Percentiles rank a stretch among this genome's conserved stretches.
Evolutionary conservation across 169 alveolate genomes (phyloP).

Genomic region (Neospora caninum): DNA sequence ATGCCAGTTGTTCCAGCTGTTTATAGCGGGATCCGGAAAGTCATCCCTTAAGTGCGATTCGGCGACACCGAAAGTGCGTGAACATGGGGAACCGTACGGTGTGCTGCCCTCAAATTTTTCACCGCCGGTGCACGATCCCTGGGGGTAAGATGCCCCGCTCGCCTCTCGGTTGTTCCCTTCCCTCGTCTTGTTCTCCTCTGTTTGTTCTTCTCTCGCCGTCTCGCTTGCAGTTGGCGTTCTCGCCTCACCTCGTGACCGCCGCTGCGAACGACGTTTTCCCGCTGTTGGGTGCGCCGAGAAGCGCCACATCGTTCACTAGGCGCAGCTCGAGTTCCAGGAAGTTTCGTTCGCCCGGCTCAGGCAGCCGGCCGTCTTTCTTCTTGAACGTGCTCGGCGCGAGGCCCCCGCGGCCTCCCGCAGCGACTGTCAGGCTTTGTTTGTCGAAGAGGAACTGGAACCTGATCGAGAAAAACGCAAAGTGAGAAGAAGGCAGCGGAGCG

Average conservation of each 20-base stretch:
- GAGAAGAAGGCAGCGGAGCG: no score
- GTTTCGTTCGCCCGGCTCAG: conserved; percentile 63
- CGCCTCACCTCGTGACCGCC: conserved; percentile 55
- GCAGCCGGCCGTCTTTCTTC: conserved; percentile 50
- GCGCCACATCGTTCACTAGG: conserved; percentile 53
- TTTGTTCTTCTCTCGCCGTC: not conserved
- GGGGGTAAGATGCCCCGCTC: no score
- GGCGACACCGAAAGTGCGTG: no score
- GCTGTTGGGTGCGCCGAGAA: conserved; percentile 53
- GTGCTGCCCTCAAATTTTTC: no score
- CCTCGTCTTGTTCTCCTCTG: no score
- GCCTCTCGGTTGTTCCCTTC: no score
- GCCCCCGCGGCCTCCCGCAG: conserved; percentile 72
- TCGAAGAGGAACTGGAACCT: conserved; percentile 69
- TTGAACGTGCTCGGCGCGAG: conserved; percentile 43
- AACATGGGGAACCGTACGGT: no score
- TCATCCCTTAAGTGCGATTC: no score
- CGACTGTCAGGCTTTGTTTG: conserved; percentile 57
- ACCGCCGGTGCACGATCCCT: no score
- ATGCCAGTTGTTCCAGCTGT: no score
- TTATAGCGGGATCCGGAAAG: no score
- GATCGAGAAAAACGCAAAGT: no score
- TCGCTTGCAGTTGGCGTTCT: not conserved
- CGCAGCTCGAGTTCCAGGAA: conserved; percentile 71
- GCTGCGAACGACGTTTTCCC: conserved; percentile 66